Evolutionary conservation across 176 grass and related monocot genomes (phyloP).

Genomic region (Phoenix dactylifera): DNA sequence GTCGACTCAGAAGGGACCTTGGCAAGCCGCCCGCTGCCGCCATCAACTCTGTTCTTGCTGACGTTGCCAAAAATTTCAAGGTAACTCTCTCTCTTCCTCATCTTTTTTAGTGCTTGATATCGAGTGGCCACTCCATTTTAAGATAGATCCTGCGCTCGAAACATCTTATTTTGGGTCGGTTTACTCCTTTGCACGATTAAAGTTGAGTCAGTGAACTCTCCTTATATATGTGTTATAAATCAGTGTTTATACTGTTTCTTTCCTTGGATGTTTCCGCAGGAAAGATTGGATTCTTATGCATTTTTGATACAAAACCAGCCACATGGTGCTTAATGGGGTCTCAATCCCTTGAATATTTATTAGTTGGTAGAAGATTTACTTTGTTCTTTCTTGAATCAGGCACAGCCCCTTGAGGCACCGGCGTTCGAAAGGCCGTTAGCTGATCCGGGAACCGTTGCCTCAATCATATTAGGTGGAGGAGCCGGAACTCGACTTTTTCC

Average conservation of each 20-base stretch:
- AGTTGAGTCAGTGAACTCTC: too few relatives aligned
- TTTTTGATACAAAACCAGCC: too few relatives aligned
- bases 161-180: too few relatives aligned
- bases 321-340: too few relatives aligned
- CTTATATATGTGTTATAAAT: too few relatives aligned
- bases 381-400: background rate
- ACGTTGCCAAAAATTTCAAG: background rate
- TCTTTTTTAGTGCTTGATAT: background rate
- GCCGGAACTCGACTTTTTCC: conserved; percentile 77
- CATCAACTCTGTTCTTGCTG: conserved; percentile 24
- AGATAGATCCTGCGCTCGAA: too few relatives aligned
- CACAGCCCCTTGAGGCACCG: conserved; percentile 7
- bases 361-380: background rate
- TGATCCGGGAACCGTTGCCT: conserved; percentile 49
- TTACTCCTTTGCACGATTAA: too few relatives aligned
- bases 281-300: too few relatives aligned
- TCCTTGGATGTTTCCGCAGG: too few relatives aligned
- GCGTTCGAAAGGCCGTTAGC: conserved; percentile 22
- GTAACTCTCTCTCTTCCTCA: background rate
- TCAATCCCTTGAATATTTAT: background rate
- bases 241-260: too few relatives aligned
- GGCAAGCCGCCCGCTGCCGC: background rate
- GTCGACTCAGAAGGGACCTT: background rate
- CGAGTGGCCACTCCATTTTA: too few relatives aligned
- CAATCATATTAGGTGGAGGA: conserved; percentile 76